Percentiles rank a stretch among this genome's conserved stretches.
These are phyloP conservation scores for Phytopythium vexans DNA, from an alignment of 352 stramenopile genomes.

Conservation along the genomic window DNA sequence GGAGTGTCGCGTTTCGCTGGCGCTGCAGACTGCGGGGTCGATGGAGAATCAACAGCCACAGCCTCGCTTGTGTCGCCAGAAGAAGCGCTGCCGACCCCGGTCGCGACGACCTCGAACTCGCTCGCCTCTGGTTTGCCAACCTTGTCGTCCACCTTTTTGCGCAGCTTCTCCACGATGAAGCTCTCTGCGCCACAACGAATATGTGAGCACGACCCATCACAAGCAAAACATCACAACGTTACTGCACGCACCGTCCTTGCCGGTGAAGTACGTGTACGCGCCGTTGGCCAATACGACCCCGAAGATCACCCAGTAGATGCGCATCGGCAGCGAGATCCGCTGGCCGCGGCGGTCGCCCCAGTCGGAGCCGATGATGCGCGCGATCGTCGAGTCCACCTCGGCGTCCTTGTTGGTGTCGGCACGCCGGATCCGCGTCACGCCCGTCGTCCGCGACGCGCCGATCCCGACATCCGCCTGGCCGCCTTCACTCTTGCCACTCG, in stretches of 20 bases:
- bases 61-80: background rate
- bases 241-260: conserved; percentile 36
- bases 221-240: background rate
- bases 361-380: conserved; percentile 70
- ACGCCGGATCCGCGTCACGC: conserved; percentile 36
- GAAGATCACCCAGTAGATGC: conserved; percentile 71
- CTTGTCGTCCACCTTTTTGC: conserved; percentile 55
- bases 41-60: no score
- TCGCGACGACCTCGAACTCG: conserved; percentile 35
- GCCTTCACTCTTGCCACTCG: no score
- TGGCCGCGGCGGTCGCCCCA: conserved; percentile 71
- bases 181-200: conserved; percentile 19
- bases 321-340: conserved; percentile 62
- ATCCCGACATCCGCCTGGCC: background rate
- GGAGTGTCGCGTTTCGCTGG: background rate
- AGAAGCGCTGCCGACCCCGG: background rate
- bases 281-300: conserved; percentile 53
- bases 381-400: conserved; percentile 54
- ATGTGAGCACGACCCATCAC: background rate
- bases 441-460: conserved; percentile 15
- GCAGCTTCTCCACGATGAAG: conserved; percentile 50
- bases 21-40: no score
- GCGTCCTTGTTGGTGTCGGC: conserved; percentile 28
- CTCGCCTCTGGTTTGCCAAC: conserved; percentile 38
- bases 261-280: conserved; percentile 47